Evolutionary conservation across 305 asterid genomes (phyloP), one percentile per base, ranked within the genome.

Genomic region (Fraxinus greggii): DNA sequence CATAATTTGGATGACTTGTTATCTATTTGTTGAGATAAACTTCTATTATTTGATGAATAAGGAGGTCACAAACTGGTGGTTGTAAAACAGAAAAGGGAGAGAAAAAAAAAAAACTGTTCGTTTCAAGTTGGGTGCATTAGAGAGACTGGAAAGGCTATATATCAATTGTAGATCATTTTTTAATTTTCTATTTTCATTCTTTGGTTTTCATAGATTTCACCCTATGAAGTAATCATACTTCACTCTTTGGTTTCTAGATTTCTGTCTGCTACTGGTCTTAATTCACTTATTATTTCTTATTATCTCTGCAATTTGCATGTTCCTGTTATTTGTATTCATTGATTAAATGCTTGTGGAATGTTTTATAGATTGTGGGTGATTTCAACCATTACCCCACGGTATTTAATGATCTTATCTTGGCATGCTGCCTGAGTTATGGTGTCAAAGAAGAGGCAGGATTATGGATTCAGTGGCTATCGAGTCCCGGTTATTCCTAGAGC

Each of bases 401-500:
- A 82, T 79, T 84, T 86, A 87, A 87, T 86, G 86, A 88, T 89
- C 88, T 86, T 65, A 83, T 65, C 84, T 80, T 89, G 92, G 90
- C 80, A 89, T 89, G 92, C 91, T 88, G 83, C 85, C 82, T 83
- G 76, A 80, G 89, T 65, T 85, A 93, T 93, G 94, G 94, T 85
- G 85, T 85, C 90, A 72, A 90, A 86, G 86, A 90, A 89, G 86
- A 90, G 87, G 84, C 80, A 84, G 87, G 89, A 86, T 80, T 84
- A 63, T 81, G 90, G 88, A 70, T 80, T 87, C 81, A 77, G 82
- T 84, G 92, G 89, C 83, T 84, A 69, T 80, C 88, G 82, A 78
- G 72, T 85, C 72, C 92, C 93, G 28, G 59, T 83, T 83, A 80
- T 92, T 73, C 97, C 97, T 69, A 91, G 88, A 83, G 97, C 93